Base-by-base conservation (phyloP, 805 yeast genomes). In the Candida xyloterini region DNA sequence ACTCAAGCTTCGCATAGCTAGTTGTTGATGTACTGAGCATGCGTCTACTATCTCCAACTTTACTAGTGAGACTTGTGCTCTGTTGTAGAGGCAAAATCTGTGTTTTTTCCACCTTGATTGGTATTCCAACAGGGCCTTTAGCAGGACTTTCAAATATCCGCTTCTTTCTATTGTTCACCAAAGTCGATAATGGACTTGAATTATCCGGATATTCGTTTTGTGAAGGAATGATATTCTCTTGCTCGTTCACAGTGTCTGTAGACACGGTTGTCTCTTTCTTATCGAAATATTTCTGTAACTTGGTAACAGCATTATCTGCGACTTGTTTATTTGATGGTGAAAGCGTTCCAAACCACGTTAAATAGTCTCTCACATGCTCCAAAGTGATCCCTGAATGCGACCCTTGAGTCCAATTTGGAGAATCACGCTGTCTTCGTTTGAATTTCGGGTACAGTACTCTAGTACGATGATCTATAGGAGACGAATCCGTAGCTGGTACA, bases 261-360 rank as follows among this genome's bases (percentile, higher is more conserved):
- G 10, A 10, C 25, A 9, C 25, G n/a, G 8, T 4, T 18, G 20
- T 5, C 20, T 28, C 13, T 8, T 18, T 29, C 26, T 31, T 35
- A 9, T 30, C 42, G 27, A 45, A 45, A 36, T 33, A 47, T n/a
- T 30, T 29, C 16, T 43, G 35, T 13, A 47, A 21, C 10, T 35
- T 42, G 20, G 18, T 28, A 13, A 47, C 28, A 8, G 46, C 32
- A n/a, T 27, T 18, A 9, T 43, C 44, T 10, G 51, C 42, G 14
- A 41, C 33, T 3, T 29, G 15, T 35, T 39, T 35, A 22, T 42
- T 44, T 10, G 49, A 28, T 2, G 40, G 38, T 14, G 46, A 38
- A 3, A 45, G 42, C 10, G 38, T 31, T 11, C 46, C 46, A 41
- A 51, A 51, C 53, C 53, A 51, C 1, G 35, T 27, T n/a, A 51